A percentile compares a stretch with the other conserved stretches of the same genome.
phyloP scores from a whole-genome alignment of 805 yeast species.

The Metahyphopichia silvanorum region DNA sequence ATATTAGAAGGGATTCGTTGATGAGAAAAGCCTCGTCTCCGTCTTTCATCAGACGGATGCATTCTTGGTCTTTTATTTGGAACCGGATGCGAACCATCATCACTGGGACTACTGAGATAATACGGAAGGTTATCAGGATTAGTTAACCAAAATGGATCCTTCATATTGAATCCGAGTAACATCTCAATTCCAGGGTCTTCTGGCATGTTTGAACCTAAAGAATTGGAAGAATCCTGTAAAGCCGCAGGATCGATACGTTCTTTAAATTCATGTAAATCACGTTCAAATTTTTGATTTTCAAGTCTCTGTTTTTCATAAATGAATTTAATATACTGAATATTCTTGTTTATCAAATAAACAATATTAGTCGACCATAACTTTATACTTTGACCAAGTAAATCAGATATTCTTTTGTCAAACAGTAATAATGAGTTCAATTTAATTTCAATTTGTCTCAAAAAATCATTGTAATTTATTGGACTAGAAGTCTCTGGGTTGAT shows the following conservation, averaged over 20 bases:
- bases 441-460: slow-evolving; percentile 19
- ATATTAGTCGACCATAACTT: slow-evolving; percentile 36
- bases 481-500: slow-evolving; percentile 1
- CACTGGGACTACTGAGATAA: slow-evolving; percentile 27
- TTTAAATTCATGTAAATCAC: slow-evolving; percentile 3
- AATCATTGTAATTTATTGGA: slow-evolving; percentile 10
- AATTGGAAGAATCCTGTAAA: not conserved
- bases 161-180: slow-evolving; percentile 37
- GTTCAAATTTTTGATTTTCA: slow-evolving; percentile 5
- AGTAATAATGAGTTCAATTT: slow-evolving; percentile 19
- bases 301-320: slow-evolving; percentile 18
- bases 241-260: slow-evolving; percentile 2
- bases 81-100: slow-evolving; percentile 9
- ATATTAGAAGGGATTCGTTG: not conserved
- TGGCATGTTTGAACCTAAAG: not conserved
- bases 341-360: slow-evolving; percentile 26
- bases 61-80: slow-evolving; percentile 2
- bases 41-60: not conserved
- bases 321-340: slow-evolving; percentile 22
- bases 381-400: slow-evolving; percentile 11
- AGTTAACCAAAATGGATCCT: slow-evolving; percentile 52
- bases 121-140: slow-evolving; percentile 46
- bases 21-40: not conserved
- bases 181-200: slow-evolving; percentile 23
- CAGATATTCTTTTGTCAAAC: slow-evolving; percentile 20